Evolutionary conservation across 2,329 filamentous ascomycete genomes (phyloP), one percentile per base, ranked within the genome.

Genomic region (Neurospora sp.): DNA sequence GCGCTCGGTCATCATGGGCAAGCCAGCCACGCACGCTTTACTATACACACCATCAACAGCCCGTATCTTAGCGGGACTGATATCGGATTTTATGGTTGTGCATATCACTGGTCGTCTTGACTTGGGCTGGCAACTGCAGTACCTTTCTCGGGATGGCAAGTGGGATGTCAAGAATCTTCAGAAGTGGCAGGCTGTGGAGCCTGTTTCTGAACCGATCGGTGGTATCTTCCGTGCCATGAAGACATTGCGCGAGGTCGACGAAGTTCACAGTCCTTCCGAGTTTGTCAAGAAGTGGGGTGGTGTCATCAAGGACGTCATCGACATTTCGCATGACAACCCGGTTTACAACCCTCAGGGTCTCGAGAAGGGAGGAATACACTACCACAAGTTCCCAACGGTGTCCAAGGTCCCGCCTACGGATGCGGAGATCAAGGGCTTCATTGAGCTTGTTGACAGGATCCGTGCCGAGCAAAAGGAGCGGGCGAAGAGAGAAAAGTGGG

Each of bases 161-260:
- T 98, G 95, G 95, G 95, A 97, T 77, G 93, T 98, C 74, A 98
- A 98, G 82, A 98, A 98, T 76, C 84, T 97, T 11, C 89, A 87
- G 71, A 98, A 98, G 78, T 98, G 95, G 95, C 87, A 92, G 78
- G 88, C 88, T 19, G 91, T 96, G 0, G 80, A 83, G 1, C 91
- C 93, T 0, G 92, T 97, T 1, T 96, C 92, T 0, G 85, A 86
- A 1, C 89, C 90, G 3, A 96, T 98, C 71, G 92, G 87, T 0
- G 88, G 88, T 15, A 83, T 93, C 4, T 97, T 97, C 78, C 89
- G 92, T 36, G 94, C 93, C 2, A 91, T 97, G 86, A 97, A 98
- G 81, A 98, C 96, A 0, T 85, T 98, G 23, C 88, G 95, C 40
- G 93, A 97, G 79, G 91, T 93, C 1, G 95, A 98, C 76, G 89